These are phyloP conservation scores for Cryptococcus wingfieldii DNA, from an alignment of 1,284 basidiomycete species.

Conservation along the genomic window DNA sequence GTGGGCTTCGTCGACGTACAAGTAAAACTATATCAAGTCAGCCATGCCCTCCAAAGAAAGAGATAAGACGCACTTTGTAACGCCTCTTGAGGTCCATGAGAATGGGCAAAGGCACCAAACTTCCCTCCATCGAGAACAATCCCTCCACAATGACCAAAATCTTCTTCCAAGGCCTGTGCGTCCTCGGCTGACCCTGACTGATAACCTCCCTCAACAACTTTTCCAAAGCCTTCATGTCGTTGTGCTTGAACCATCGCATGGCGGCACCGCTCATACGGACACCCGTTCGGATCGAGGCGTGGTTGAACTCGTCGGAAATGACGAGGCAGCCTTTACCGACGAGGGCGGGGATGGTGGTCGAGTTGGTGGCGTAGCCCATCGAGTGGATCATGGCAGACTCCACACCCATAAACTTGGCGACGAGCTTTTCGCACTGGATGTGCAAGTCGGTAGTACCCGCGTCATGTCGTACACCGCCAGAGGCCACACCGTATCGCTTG, in stretches of 20 bases:
- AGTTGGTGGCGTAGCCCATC: slow-evolving; percentile 98
- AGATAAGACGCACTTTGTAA: slow-evolving; percentile 70
- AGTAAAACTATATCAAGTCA: slow-evolving; percentile 68
- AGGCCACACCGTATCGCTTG: slow-evolving; percentile 71
- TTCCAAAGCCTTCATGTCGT: slow-evolving; percentile 84
- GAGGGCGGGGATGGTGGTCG: slow-evolving; percentile 87
- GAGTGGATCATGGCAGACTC: slow-evolving; percentile 87
- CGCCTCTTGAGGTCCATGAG: slow-evolving; percentile 85
- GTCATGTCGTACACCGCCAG: slow-evolving; percentile 74
- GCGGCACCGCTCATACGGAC: slow-evolving; percentile 83
- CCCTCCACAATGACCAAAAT: slow-evolving; percentile 94
- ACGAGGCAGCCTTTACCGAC: slow-evolving; percentile 88
- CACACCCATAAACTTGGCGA: slow-evolving; percentile 82
- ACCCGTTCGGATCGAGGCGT: slow-evolving; percentile 91
- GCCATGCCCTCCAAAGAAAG: neutral
- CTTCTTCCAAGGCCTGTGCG: slow-evolving; percentile 98
- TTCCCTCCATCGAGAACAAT: slow-evolving; percentile 97
- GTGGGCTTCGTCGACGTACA: slow-evolving; percentile 96
- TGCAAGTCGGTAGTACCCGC: slow-evolving; percentile 83
- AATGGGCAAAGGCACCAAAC: slow-evolving; percentile 75
- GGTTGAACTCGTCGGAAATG: slow-evolving; percentile 96
- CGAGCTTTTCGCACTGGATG: slow-evolving; percentile 73
- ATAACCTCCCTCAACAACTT: slow-evolving; percentile 81
- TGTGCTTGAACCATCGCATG: slow-evolving; percentile 95
- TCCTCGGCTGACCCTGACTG: slow-evolving; percentile 94